Percentiles rank a stretch among this genome's conserved stretches.
Conservation (phyloP, 2,329 filamentous ascomycete species). For the Phoma sp. region DNA sequence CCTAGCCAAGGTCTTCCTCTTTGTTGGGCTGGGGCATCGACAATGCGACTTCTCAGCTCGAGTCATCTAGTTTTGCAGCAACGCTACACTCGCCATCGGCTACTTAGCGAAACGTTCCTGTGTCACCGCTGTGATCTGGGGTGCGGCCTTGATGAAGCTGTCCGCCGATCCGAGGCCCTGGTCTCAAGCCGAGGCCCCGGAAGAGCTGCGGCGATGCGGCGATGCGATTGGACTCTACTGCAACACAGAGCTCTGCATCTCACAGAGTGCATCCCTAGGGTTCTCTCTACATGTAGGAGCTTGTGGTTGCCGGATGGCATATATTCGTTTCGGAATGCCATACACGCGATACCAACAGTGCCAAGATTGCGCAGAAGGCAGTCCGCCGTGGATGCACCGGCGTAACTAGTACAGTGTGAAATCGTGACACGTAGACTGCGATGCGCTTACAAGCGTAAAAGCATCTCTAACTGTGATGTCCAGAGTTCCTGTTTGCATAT, state of each 20-base stretch:
- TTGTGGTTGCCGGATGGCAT: too few species aligned
- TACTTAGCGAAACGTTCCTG: neutral
- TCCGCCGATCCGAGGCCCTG: conserved; percentile 12
- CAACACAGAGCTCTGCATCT: conserved; percentile 12
- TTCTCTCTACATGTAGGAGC: too few species aligned
- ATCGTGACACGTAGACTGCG: neutral
- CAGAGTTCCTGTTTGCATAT: neutral
- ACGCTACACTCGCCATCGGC: neutral
- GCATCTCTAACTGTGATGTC: neutral
- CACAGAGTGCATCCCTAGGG: neutral
- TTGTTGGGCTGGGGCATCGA: conserved; percentile 6
- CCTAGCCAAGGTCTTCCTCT: conserved; percentile 6
- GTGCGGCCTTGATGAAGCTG: conserved; percentile 4
- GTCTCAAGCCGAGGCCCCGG: conserved; percentile 22
- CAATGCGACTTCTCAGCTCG: conserved; percentile 6
- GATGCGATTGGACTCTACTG: conserved; percentile 28
- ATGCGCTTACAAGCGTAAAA: neutral
- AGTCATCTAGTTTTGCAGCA: conserved; percentile 6
- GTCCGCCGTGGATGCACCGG: too few species aligned
- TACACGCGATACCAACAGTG: too few species aligned
- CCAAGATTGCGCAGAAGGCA: too few species aligned
- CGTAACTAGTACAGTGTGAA: neutral
- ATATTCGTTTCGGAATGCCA: too few species aligned
- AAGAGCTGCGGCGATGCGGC: conserved; percentile 34
- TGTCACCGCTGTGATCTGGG: conserved; percentile 1